These are phyloP conservation scores for Sistotremastrum suecicum DNA, from an alignment of 768 basidiomycete genomes.

Conservation along the genomic window DNA sequence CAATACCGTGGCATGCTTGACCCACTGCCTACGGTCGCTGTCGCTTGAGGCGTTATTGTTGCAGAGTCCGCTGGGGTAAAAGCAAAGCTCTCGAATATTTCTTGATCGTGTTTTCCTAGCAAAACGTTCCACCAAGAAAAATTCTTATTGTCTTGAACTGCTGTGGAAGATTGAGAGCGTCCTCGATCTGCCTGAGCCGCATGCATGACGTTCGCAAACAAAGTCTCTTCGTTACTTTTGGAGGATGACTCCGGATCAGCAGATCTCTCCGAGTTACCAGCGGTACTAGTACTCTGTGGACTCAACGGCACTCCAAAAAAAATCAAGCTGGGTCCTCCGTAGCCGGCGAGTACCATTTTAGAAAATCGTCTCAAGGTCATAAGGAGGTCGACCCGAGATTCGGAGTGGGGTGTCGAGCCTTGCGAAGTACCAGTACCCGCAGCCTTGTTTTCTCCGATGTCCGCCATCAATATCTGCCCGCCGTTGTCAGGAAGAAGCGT, in stretches of 20 bases:
- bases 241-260: slow-evolving; percentile 5
- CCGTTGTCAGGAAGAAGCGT: slow-evolving; percentile 50
- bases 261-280: slow-evolving; percentile 17
- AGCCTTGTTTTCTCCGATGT: slow-evolving; percentile 51
- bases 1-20: slow-evolving; percentile 73
- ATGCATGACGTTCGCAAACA: slow-evolving; percentile 50
- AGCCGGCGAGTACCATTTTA: slow-evolving; percentile 73
- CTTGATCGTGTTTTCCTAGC: slow-evolving; percentile 66
- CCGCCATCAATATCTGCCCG: slow-evolving; percentile 67
- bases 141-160: slow-evolving; percentile 13
- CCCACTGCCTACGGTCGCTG: slow-evolving; percentile 51
- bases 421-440: slow-evolving; percentile 17
- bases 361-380: slow-evolving; percentile 62
- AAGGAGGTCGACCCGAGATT: slow-evolving; percentile 35
- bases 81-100: slow-evolving; percentile 62
- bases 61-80: slow-evolving; percentile 4
- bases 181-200: slow-evolving; percentile 48
- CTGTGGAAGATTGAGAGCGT: slow-evolving; percentile 6
- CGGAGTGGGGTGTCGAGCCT: slow-evolving; percentile 15
- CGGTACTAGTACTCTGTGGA: slow-evolving; percentile 13
- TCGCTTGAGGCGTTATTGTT: slow-evolving; percentile 13
- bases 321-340: slow-evolving; percentile 66
- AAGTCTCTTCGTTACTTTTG: slow-evolving; percentile 38
- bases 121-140: slow-evolving; percentile 82
- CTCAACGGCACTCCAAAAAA: slow-evolving; percentile 57